These are phyloP conservation scores for Sporisorium exsertum DNA, from an alignment of 1,284 basidiomycete species.

Conservation along the genomic window DNA sequence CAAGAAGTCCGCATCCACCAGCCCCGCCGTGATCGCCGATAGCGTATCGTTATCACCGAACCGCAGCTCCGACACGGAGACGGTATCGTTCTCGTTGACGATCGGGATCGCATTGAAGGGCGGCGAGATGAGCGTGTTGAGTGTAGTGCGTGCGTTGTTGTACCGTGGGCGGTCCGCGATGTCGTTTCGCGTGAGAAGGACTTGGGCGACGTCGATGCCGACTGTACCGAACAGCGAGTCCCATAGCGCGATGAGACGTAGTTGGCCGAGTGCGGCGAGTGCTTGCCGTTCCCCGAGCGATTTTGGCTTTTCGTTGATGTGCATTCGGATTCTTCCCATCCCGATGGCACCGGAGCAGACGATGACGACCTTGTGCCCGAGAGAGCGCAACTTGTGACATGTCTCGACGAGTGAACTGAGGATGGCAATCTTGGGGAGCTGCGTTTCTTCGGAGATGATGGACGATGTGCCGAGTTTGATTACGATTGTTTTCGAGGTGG, in stretches of 20 bases:
- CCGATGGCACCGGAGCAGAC: slow-evolving; percentile 97
- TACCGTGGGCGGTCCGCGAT: slow-evolving; percentile 79
- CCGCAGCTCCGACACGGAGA: slow-evolving; percentile 82
- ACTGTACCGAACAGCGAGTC: slow-evolving; percentile 94
- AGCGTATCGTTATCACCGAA: slow-evolving; percentile 99
- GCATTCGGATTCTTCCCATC: slow-evolving; percentile 92
- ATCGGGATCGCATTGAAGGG: slow-evolving; percentile 65
- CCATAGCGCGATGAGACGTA: slow-evolving; percentile 93
- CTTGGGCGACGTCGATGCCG: slow-evolving; percentile 94
- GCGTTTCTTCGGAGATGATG: slow-evolving; percentile 61
- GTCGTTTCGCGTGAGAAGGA: slow-evolving; percentile 91
- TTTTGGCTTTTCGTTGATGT: slow-evolving; percentile 82
- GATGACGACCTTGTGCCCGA: slow-evolving; percentile 92
- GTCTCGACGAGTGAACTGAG: slow-evolving; percentile 93
- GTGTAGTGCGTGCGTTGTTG: slow-evolving; percentile 63
- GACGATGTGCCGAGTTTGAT: slow-evolving; percentile 69
- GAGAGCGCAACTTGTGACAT: slow-evolving; percentile 79
- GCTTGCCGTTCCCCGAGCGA: slow-evolving; percentile 92
- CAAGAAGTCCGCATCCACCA: slow-evolving; percentile 96
- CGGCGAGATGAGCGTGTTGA: slow-evolving; percentile 60
- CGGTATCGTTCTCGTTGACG: slow-evolving; percentile 69
- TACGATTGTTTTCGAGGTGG: slow-evolving; percentile 61
- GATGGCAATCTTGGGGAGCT: slow-evolving; percentile 82
- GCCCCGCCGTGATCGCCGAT: slow-evolving; percentile 93
- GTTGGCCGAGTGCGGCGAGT: slow-evolving; percentile 94